These are phyloP conservation scores for Aspergillus ellipticus DNA, from an alignment of 495 filamentous ascomycete species.

Conservation along the genomic window DNA sequence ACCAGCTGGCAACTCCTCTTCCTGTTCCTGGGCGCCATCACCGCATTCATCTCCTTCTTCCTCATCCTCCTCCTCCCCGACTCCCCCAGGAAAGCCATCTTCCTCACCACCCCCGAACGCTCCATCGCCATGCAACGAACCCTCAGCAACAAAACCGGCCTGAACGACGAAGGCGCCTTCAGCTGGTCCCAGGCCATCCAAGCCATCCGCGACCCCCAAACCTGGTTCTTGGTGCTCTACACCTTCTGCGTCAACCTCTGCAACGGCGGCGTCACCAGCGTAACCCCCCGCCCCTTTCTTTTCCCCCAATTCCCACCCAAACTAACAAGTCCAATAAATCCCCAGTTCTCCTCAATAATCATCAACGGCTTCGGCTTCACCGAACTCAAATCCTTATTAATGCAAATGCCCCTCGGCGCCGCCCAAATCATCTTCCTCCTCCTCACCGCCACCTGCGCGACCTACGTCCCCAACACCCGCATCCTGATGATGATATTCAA, in stretches of 20 bases:
- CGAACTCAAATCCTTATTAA: conserved; percentile 32
- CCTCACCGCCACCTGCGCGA: conserved; percentile 28
- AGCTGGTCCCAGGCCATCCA: conserved; percentile 53
- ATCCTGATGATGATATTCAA: conserved; percentile 34
- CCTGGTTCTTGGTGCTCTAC: conserved; percentile 41
- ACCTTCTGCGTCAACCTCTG: conserved; percentile 40
- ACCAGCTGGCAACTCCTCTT: conserved; percentile 43
- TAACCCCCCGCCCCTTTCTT: conserved; percentile 3
- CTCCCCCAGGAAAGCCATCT: conserved; percentile 43
- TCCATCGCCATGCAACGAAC: conserved; percentile 54
- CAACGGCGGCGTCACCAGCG: conserved; percentile 43
- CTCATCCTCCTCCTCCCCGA: conserved; percentile 48
- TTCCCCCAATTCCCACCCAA: neutral
- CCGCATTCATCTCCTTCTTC: conserved; percentile 32
- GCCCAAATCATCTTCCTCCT: conserved; percentile 36
- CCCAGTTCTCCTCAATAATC: conserved; percentile 39
- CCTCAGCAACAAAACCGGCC: conserved; percentile 54
- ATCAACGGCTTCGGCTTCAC: conserved; percentile 40
- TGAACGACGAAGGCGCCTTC: conserved; percentile 55
- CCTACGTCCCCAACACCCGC: conserved; percentile 25
- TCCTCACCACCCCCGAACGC: conserved; percentile 44
- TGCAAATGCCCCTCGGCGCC: conserved; percentile 39
- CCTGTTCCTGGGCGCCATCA: conserved; percentile 38
- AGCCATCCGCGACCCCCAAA: conserved; percentile 50
- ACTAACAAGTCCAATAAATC: neutral